Percentiles rank a stretch among this genome's conserved stretches.
phyloP scores from a whole-genome alignment of 805 yeast genomes.

The Diddensiella caesifluorescens region DNA sequence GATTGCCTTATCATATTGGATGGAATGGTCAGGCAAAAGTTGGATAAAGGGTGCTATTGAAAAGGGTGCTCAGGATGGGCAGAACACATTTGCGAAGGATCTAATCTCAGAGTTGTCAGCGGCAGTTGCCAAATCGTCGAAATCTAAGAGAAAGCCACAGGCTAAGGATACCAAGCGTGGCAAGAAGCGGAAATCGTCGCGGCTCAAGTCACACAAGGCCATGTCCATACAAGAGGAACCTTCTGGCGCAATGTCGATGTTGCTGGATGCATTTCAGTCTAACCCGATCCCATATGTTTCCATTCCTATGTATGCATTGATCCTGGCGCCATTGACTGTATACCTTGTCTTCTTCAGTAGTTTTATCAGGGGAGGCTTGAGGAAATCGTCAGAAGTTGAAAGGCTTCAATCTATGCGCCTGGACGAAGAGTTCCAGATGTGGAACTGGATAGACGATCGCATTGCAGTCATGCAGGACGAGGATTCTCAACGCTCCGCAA shows the following conservation, averaged over 20 bases:
- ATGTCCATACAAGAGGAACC: constrained; percentile 11
- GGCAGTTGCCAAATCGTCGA: background rate
- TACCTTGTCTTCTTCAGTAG: constrained; percentile 8
- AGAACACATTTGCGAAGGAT: constrained; percentile 53
- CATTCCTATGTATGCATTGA: constrained; percentile 11
- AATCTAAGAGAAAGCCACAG: constrained; percentile 1
- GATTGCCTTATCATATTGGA: constrained; percentile 60
- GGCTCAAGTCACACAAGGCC: constrained; percentile 2
- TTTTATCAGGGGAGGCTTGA: background rate
- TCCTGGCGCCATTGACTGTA: background rate
- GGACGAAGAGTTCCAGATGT: constrained; percentile 54
- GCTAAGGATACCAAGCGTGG: constrained; percentile 12
- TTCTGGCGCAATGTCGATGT: constrained; percentile 1
- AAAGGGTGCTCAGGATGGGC: constrained; percentile 78
- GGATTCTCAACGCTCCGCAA: background rate
- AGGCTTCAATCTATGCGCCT: constrained; percentile 15
- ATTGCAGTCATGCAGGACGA: background rate
- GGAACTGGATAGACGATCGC: constrained; percentile 66
- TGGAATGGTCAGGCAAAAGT: constrained; percentile 86
- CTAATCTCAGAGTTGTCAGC: constrained; percentile 32
- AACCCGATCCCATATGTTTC: constrained; percentile 10
- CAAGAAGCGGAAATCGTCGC: constrained; percentile 17
- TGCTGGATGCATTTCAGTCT: constrained; percentile 1
- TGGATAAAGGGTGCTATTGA: constrained; percentile 92
- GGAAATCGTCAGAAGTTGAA: background rate